Evolutionary conservation across 371 early-diverging fungal genomes (phyloP), one percentile per base, ranked within the genome.

Genomic region (Mortierella polycephala): DNA sequence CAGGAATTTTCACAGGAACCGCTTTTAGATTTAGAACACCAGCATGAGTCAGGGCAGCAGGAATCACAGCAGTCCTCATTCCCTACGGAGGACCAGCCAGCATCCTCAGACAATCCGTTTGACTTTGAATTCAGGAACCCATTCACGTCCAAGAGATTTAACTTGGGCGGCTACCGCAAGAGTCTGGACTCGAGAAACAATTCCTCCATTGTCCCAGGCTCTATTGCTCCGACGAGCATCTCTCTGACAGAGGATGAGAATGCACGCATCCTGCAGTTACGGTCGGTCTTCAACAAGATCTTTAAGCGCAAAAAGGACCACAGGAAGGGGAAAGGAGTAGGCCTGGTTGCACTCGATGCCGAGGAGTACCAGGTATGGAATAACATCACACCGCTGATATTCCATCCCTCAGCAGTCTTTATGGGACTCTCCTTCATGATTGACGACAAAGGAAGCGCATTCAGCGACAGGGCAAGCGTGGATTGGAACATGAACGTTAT

Each of bases 401-500:
- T 68, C 49, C 63, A 66, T 10, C 74, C 80, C 39, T 73, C 80
- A 3, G 79, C 79, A 6, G 60, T 73, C 13, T 79, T 79, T 53
- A 79, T 79, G 74, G 80, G 80, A 7, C 74, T 79, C 42, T 62
- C 69, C 20, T 73, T 79, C 57, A 79, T 73, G 73, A 69, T 72
- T 49, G 80, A 79, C 42, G 80, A 79, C 61, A 79, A 79, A 42
- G 80, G 80, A 7, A 73, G 80, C 44, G 50, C 62, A 14, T 23
- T 69, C 42, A 56, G 18, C 9, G 70, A 62, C 44, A 62, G 44
- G 55, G 50, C 49, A 42, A 69, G 47, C n/a, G 66, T 44, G 23
- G 74, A 72, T 44, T 79, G 80, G 80, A 79, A 79, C 37, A 79
- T 79, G 80, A 79, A 79, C 50, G 56, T 79, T n/a, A 79, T 79